Evolutionary conservation across 1,139 yeast species (phyloP), one percentile per base, ranked within the genome.

Genomic region (Williopsis jadinii): DNA sequence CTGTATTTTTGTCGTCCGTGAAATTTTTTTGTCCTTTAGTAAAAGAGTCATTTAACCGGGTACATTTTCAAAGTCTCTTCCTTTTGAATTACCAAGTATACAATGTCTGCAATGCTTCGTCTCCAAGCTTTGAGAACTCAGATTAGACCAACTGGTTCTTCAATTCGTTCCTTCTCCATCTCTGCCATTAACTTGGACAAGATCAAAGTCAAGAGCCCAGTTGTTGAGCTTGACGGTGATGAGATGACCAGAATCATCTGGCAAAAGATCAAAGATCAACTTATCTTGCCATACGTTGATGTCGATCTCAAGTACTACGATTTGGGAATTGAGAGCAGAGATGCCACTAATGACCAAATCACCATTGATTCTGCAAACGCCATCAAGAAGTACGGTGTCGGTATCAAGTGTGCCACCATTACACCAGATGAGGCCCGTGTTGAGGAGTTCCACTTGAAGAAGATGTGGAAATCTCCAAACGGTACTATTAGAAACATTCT

Each of bases 181-280:
- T 46, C 52, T 3, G 37, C 49, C n/a, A 34, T 41, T 19, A 19
- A 36, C 29, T 40, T 38, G 44, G 28, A 40, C 29, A 83, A 83
- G 62, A 80, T 84, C 57, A 71, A 71, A 51, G 92, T 84, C 36
- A 71, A 71, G 55, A 78, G 71, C 44, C 92, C 94, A 35, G 73
- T 84, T 51, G 94, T 84, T 45, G 94, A 84, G 60, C 68, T 84
- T 71, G 92, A 84, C 56, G 94, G 94, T 51, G 94, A 84, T 63
- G 94, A 84, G 63, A 83, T 81, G 84, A 84, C 94, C 55, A 73
- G 92, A 64, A 83, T 84, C 62, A 84, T 84, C 63, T 84, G 94
- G 94, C 73, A 80, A 47, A 64, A 75, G 58, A 84, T 84, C 62
- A 83, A 82, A 60, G 78, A 77, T 47, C 73, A 80, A 60, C 71